Conservation (phyloP, 352 stramenopile genomes). For the Globisporangium viniferum region DNA sequence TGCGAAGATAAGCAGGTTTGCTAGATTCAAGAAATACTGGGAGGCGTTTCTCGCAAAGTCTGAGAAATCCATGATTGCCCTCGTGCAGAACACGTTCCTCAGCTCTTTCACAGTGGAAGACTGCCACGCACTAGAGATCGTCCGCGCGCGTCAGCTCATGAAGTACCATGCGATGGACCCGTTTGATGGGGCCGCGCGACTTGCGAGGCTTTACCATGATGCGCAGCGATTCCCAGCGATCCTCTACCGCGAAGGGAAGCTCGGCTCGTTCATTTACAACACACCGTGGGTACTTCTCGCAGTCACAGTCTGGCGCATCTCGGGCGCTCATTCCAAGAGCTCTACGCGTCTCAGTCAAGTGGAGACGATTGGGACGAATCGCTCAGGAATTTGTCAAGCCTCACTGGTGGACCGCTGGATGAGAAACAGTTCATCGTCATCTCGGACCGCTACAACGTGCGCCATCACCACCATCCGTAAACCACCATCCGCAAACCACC, state of each 20-base stretch:
- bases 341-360: conserved; percentile 16
- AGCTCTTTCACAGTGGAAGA: conserved; percentile 6
- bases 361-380: conserved; percentile 10
- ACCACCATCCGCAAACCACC: not conserved
- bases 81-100: not conserved
- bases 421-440: not conserved
- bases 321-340: conserved; percentile 24
- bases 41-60: not conserved
- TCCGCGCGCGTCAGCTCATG: conserved; percentile 16
- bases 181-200: conserved; percentile 26
- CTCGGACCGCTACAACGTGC: not conserved
- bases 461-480: not conserved
- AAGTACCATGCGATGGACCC: conserved; percentile 31
- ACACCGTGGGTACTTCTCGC: conserved; percentile 19
- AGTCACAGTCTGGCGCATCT: conserved; percentile 28
- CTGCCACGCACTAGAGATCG: conserved; percentile 16
- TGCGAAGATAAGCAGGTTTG: not conserved
- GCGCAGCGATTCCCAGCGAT: conserved; percentile 8
- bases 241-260: conserved; percentile 19
- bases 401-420: not conserved
- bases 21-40: not conserved
- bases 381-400: not conserved
- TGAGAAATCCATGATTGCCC: conserved; percentile 1
- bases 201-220: conserved; percentile 23
- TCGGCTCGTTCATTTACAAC: conserved; percentile 15